Percentiles rank a stretch among this genome's conserved stretches.
phyloP scores from a whole-genome alignment of 2,329 filamentous ascomycete species.

The Fusarium sp. region DNA sequence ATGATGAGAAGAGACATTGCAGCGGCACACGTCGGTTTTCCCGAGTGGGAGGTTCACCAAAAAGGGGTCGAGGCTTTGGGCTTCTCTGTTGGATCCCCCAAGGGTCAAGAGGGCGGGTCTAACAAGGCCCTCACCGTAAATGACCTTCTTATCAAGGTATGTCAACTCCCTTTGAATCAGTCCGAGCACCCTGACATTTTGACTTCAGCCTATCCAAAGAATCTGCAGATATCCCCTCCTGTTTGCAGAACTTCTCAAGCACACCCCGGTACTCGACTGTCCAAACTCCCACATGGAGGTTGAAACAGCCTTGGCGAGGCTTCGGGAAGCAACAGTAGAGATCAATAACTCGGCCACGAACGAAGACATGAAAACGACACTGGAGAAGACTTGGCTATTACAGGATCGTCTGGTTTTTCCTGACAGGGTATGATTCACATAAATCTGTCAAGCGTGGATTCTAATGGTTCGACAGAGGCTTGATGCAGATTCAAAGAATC shows the following conservation, averaged over 20 bases:
- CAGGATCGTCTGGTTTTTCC: constrained; percentile 85
- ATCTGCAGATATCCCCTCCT: constrained; percentile 92
- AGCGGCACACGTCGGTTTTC: constrained; percentile 74
- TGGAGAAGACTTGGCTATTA: constrained; percentile 87
- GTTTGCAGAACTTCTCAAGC: constrained; percentile 84
- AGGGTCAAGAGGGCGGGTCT: constrained; percentile 69
- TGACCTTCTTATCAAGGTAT: constrained; percentile 90
- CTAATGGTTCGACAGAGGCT: constrained; percentile 53
- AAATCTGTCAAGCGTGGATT: background rate
- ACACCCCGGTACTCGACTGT: constrained; percentile 87
- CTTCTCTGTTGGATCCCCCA: constrained; percentile 78
- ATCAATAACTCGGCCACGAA: constrained; percentile 90
- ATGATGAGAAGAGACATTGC: constrained; percentile 84
- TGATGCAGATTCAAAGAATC: constrained; percentile 66
- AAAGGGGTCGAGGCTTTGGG: constrained; percentile 87
- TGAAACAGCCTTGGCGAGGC: constrained; percentile 75
- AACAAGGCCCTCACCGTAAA: constrained; percentile 85
- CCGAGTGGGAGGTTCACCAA: constrained; percentile 83
- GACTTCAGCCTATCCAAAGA: constrained; percentile 83
- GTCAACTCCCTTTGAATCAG: background rate
- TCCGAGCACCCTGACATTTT: constrained; percentile 4
- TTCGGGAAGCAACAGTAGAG: constrained; percentile 80
- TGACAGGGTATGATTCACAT: constrained; percentile 67
- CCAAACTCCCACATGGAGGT: constrained; percentile 85
- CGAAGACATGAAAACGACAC: constrained; percentile 72